These are phyloP conservation scores for Penicillium ucsense DNA, from an alignment of 495 filamentous ascomycete species.

Conservation along the genomic window DNA sequence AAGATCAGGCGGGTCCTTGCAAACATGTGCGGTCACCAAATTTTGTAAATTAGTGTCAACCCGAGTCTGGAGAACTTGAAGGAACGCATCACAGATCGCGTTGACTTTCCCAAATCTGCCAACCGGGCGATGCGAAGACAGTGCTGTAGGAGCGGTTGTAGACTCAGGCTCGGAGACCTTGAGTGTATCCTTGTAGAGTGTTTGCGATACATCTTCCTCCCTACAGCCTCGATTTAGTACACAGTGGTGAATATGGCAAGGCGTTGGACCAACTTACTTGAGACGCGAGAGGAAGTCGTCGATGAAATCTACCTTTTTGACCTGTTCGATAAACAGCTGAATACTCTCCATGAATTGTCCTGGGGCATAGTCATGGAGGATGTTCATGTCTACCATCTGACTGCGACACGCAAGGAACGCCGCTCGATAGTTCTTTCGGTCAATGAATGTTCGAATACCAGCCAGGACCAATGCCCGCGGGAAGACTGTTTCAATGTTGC, in stretches of 20 bases:
- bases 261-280: slow-evolving; percentile 45
- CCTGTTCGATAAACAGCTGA: slow-evolving; percentile 70
- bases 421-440: slow-evolving; percentile 64
- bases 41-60: slow-evolving; percentile 74
- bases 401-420: slow-evolving; percentile 83
- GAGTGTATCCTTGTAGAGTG: slow-evolving; percentile 83
- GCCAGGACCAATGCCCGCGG: slow-evolving; percentile 87
- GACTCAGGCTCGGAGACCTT: slow-evolving; percentile 25
- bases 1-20: slow-evolving; percentile 82
- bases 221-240: slow-evolving; percentile 25
- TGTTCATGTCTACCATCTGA: slow-evolving; percentile 95
- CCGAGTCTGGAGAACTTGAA: slow-evolving; percentile 52
- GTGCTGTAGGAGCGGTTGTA: slow-evolving; percentile 8
- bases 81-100: slow-evolving; percentile 76
- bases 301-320: slow-evolving; percentile 74
- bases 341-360: slow-evolving; percentile 72
- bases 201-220: slow-evolving; percentile 88
- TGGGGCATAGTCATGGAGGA: slow-evolving; percentile 87
- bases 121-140: slow-evolving; percentile 1
- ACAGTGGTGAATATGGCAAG: background rate
- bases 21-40: slow-evolving; percentile 87
- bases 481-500: slow-evolving; percentile 92
- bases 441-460: slow-evolving; percentile 72
- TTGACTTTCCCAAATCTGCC: slow-evolving; percentile 62
- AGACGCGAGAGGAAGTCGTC: slow-evolving; percentile 88